A percentile compares a stretch with the other conserved stretches of the same genome.
Conservation (phyloP, 495 filamentous ascomycete species). For the Penicilliopsis zonata region DNA sequence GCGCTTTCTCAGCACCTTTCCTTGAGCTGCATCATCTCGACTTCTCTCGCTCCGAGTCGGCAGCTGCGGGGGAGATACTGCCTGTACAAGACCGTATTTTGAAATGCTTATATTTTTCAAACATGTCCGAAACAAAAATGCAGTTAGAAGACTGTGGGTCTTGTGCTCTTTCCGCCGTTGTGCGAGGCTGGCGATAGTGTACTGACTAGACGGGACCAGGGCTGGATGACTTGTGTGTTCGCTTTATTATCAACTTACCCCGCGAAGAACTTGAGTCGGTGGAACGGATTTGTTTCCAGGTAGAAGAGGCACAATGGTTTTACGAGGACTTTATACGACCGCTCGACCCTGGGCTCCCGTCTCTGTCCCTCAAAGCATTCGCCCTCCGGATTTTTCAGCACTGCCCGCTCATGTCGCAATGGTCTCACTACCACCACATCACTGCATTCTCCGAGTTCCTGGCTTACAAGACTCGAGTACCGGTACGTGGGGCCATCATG, state of each 20-base stretch:
- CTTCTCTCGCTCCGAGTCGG: conserved; percentile 9
- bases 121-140: conserved; percentile 73
- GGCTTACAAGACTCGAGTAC: conserved; percentile 85
- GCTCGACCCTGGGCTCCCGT: conserved; percentile 71
- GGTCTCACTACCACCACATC: conserved; percentile 63
- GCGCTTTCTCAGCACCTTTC: conserved; percentile 16
- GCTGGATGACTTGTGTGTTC: conserved; percentile 92
- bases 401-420: conserved; percentile 74
- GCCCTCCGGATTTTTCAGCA: conserved; percentile 82
- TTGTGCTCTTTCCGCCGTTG: not conserved
- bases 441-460: conserved; percentile 82
- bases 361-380: conserved; percentile 71
- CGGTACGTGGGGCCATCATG: conserved; percentile 86
- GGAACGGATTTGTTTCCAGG: conserved; percentile 92
- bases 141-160: conserved; percentile 77
- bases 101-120: conserved; percentile 30
- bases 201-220: conserved; percentile 33
- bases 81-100: conserved; percentile 8
- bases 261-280: conserved; percentile 79
- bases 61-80: conserved; percentile 13
- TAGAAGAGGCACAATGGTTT: conserved; percentile 99
- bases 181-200: not conserved
- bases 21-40: conserved; percentile 17
- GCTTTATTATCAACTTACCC: conserved; percentile 92
- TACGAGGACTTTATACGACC: conserved; percentile 98